These are phyloP conservation scores for Bryoerythrophyllum caledonicum DNA, from an alignment of 225 moss, liverwort and hornwort genomes.

Conservation along the genomic window DNA sequence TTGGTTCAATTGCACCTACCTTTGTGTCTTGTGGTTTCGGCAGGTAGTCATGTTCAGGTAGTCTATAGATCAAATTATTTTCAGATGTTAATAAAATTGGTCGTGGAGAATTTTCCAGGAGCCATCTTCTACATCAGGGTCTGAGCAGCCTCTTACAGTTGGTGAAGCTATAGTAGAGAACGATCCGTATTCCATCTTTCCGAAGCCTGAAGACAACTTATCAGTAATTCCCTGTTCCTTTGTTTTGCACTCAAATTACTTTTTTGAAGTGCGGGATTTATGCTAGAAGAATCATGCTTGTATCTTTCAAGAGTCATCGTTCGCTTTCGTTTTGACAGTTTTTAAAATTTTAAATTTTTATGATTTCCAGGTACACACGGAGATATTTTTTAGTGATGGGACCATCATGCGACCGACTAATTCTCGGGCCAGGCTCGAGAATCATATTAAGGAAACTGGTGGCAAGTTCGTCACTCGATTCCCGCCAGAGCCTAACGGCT, in stretches of 20 bases:
- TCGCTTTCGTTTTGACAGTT: neutral
- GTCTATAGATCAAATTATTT: neutral
- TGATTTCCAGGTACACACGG: constrained; percentile 76
- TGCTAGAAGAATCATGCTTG: neutral
- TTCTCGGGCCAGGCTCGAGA: constrained; percentile 69
- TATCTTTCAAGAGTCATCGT: neutral
- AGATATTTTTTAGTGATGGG: constrained; percentile 88
- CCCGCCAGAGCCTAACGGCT: constrained; percentile 97
- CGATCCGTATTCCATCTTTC: constrained; percentile 88
- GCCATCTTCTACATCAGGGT: constrained; percentile 34
- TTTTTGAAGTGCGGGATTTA: neutral
- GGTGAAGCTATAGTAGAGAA: constrained; percentile 61
- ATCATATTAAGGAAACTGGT: constrained; percentile 74
- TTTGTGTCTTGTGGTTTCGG: neutral
- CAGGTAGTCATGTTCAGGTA: neutral
- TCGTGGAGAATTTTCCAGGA: constrained; percentile 30
- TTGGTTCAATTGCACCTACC: neutral
- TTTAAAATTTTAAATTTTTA: neutral
- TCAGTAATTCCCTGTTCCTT: constrained; percentile 44
- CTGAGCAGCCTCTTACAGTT: constrained; percentile 32
- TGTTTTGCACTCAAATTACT: neutral
- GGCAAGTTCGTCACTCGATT: constrained; percentile 80
- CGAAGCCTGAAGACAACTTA: constrained; percentile 83
- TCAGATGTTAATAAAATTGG: constrained; percentile 10
- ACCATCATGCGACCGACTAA: constrained; percentile 82